Evolutionary conservation across 2,329 filamentous ascomycete genomes (phyloP).

Genomic region (Fusarium xyrophilum): DNA sequence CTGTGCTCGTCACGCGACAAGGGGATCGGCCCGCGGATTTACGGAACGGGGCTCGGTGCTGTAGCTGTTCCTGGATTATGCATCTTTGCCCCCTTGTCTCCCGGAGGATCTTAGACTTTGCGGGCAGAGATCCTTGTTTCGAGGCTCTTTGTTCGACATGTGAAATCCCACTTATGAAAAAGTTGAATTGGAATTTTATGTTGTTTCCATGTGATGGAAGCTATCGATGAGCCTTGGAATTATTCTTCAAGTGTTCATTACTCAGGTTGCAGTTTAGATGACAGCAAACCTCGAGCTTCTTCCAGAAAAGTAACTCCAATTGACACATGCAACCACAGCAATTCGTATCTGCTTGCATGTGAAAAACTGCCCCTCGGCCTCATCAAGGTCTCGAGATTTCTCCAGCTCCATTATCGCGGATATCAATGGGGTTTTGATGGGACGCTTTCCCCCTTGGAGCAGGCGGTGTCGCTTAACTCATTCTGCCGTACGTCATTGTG

Average conservation of each 20-base stretch:
- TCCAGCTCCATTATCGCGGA: slow-evolving; percentile 25
- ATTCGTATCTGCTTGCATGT: slow-evolving; percentile 32
- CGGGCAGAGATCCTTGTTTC: slow-evolving; percentile 25
- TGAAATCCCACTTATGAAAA: slow-evolving; percentile 30
- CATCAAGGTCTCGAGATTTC: slow-evolving; percentile 11
- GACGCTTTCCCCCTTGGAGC: slow-evolving; percentile 35
- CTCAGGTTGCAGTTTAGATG: no score
- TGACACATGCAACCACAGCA: background rate
- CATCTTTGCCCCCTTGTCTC: slow-evolving; percentile 29
- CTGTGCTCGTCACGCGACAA: slow-evolving; percentile 36
- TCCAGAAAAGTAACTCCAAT: background rate
- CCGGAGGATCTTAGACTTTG: slow-evolving; percentile 18
- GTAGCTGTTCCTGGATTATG: slow-evolving; percentile 36
- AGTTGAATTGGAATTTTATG: background rate
- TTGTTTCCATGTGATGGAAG: slow-evolving; percentile 3
- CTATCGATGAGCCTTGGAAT: background rate
- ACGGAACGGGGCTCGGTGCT: slow-evolving; percentile 25
- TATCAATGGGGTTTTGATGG: slow-evolving; percentile 40
- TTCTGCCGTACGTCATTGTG: slow-evolving; percentile 44
- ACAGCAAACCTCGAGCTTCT: background rate
- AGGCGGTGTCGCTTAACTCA: slow-evolving; percentile 38
- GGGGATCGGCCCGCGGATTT: slow-evolving; percentile 30
- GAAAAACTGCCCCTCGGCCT: slow-evolving; percentile 37
- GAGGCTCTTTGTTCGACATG: slow-evolving; percentile 26
- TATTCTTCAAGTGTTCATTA: background rate